phyloP scores from a whole-genome alignment of 1,284 basidiomycete genomes.

The Rhodotorula sp. region DNA sequence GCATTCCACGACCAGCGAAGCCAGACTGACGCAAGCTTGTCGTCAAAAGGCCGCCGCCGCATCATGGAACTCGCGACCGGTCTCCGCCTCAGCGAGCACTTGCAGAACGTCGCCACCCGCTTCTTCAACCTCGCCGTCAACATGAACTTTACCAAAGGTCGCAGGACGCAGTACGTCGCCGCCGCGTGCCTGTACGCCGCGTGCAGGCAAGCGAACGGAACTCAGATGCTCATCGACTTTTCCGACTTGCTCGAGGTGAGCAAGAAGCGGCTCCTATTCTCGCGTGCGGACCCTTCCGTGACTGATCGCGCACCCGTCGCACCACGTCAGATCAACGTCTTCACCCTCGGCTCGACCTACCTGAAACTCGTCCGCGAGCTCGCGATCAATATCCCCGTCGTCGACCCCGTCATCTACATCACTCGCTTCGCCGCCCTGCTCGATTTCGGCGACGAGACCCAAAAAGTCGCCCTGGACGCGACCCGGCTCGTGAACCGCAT shows the following conservation, averaged over 20 bases:
- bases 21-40: not conserved
- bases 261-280: no score
- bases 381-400: slow-evolving; percentile 75
- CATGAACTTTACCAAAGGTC: slow-evolving; percentile 89
- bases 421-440: slow-evolving; percentile 93
- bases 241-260: slow-evolving; percentile 82
- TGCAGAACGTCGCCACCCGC: slow-evolving; percentile 77
- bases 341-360: slow-evolving; percentile 93
- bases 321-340: slow-evolving; percentile 81
- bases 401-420: slow-evolving; percentile 97
- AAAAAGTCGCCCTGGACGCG: slow-evolving; percentile 88
- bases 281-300: no score
- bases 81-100: slow-evolving; percentile 73
- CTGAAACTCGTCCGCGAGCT: slow-evolving; percentile 89
- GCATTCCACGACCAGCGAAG: not conserved
- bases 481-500: slow-evolving; percentile 91
- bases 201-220: slow-evolving; percentile 81
- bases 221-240: slow-evolving; percentile 99
- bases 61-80: slow-evolving; percentile 78
- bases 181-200: slow-evolving; percentile 95
- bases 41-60: slow-evolving; percentile 65
- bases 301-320: no score
- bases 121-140: slow-evolving; percentile 92
- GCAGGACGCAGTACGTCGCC: slow-evolving; percentile 87
- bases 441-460: slow-evolving; percentile 92